Conservation (phyloP, 768 basidiomycete species). For the Lentinus brumalis region DNA sequence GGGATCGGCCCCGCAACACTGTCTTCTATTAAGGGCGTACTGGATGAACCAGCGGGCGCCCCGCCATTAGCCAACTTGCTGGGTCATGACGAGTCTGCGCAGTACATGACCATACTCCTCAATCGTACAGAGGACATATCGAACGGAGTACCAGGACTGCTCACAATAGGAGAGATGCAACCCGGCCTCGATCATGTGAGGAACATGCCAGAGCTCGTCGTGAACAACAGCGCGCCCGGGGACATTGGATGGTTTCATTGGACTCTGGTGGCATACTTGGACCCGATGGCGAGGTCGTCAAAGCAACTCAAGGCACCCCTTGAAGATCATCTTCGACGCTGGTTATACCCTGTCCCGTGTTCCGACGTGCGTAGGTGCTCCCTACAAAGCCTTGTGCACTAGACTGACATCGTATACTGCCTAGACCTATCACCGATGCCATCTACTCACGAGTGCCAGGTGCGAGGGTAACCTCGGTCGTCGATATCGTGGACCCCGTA, state of each 20-base stretch:
- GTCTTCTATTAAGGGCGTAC: constrained; percentile 25
- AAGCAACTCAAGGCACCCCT: constrained; percentile 11
- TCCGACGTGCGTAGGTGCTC: constrained; percentile 24
- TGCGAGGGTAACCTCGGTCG: constrained; percentile 26
- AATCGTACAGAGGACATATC: constrained; percentile 32
- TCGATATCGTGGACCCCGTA: constrained; percentile 18
- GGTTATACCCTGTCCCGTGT: constrained; percentile 38
- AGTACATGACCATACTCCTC: constrained; percentile 34
- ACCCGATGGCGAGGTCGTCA: constrained; percentile 34
- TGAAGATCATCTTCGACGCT: constrained; percentile 32
- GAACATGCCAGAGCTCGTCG: constrained; percentile 30
- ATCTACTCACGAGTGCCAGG: constrained; percentile 38
- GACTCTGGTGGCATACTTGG: constrained; percentile 37
- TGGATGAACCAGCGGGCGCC: constrained; percentile 21
- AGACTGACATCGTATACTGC: neutral
- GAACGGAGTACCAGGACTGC: constrained; percentile 29
- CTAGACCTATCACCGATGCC: constrained; percentile 29
- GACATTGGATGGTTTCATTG: constrained; percentile 36
- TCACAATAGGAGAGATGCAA: constrained; percentile 34
- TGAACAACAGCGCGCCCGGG: constrained; percentile 23
- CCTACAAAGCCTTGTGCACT: neutral
- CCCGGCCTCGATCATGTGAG: constrained; percentile 30
- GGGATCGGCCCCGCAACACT: constrained; percentile 36
- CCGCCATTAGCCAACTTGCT: constrained; percentile 36
- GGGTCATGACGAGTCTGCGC: constrained; percentile 30